phyloP scores from a whole-genome alignment of 305 asterid genomes.

The Andrographis paniculata region DNA sequence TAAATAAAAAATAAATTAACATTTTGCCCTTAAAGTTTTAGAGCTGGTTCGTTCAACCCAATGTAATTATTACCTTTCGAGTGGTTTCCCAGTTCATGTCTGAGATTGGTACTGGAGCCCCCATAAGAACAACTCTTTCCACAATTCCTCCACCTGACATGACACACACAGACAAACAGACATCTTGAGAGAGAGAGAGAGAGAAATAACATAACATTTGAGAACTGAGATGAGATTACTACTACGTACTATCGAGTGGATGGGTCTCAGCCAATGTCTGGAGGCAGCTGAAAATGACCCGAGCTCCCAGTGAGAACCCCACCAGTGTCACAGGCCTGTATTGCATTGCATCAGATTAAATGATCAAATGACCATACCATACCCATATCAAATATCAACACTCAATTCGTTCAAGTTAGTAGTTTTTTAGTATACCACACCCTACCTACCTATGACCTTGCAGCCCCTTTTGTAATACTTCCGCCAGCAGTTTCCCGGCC shows the following conservation, averaged over 20 bases:
- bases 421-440: no score
- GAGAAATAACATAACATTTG: no score
- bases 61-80: slow-evolving; percentile 77
- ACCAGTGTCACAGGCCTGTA: slow-evolving; percentile 91
- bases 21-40: no score
- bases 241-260: slow-evolving; percentile 52
- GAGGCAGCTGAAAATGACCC: slow-evolving; percentile 83
- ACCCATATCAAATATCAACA: no score
- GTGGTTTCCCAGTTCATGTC: slow-evolving; percentile 83
- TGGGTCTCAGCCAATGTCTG: slow-evolving; percentile 62
- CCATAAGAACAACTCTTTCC: slow-evolving; percentile 87
- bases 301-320: slow-evolving; percentile 92
- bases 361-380: neutral
- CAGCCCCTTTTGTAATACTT: slow-evolving; percentile 66
- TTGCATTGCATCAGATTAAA: slow-evolving; percentile 14
- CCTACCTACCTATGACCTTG: slow-evolving; percentile 71
- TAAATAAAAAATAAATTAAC: no score
- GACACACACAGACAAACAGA: no score
- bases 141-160: slow-evolving; percentile 83
- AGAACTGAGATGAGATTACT: no score
- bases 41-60: no score
- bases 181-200: no score
- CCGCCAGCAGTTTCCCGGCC: slow-evolving; percentile 84
- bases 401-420: no score
- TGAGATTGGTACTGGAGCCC: slow-evolving; percentile 78